Percentiles rank a stretch among this genome's conserved stretches.
These are phyloP conservation scores for Leccinum sublutescens DNA, from an alignment of 768 basidiomycete genomes.

Conservation along the genomic window DNA sequence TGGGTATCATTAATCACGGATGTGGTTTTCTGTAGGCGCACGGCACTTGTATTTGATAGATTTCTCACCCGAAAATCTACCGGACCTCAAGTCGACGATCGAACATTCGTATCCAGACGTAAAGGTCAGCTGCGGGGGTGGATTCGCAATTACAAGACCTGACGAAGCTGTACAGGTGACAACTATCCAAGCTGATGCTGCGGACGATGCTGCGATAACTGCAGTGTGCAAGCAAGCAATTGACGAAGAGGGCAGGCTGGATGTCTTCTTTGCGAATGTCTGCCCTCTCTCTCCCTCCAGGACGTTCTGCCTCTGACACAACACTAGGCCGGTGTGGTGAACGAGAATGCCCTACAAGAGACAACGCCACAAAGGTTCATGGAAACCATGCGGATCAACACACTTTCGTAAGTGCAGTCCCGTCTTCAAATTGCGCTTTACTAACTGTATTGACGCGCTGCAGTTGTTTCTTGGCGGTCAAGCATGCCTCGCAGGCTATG, in stretches of 20 bases:
- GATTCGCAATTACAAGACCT: constrained; percentile 4
- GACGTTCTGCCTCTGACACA: constrained; percentile 5
- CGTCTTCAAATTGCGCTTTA: constrained; percentile 3
- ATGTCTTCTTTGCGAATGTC: constrained; percentile 96
- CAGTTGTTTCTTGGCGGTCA: constrained; percentile 88
- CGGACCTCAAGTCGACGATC: constrained; percentile 68
- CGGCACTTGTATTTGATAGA: constrained; percentile 77
- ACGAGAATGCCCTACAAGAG: constrained; percentile 43
- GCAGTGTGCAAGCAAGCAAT: constrained; percentile 69
- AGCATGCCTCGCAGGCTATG: constrained; percentile 85
- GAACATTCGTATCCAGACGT: constrained; percentile 69
- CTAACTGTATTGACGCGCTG: constrained; percentile 1
- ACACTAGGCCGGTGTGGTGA: constrained; percentile 65
- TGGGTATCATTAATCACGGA: constrained; percentile 4
- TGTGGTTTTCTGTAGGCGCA: constrained; percentile 49
- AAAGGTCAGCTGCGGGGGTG: constrained; percentile 47
- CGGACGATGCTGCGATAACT: constrained; percentile 69
- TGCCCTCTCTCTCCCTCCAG: constrained; percentile 16
- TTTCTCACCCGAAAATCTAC: constrained; percentile 64
- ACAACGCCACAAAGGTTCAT: constrained; percentile 67
- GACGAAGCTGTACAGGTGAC: constrained; percentile 61
- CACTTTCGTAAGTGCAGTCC: constrained; percentile 47
- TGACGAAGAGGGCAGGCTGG: constrained; percentile 80
- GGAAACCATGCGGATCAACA: constrained; percentile 76
- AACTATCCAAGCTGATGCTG: constrained; percentile 75